Conservation (phyloP, 1,284 basidiomycete genomes). For the Ceratobasidium sp. region DNA sequence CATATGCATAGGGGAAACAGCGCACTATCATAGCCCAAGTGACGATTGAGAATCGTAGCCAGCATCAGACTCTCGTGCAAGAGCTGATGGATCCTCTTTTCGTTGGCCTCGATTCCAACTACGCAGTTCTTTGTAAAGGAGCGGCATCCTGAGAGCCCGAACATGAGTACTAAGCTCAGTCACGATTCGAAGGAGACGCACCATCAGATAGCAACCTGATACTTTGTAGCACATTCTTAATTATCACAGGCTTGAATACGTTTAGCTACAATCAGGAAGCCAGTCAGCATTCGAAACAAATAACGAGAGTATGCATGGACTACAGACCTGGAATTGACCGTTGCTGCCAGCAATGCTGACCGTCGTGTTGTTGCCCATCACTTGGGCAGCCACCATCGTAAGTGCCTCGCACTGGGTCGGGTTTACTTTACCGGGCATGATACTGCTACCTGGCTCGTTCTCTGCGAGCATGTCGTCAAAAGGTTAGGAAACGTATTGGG, state of each 20-base stretch:
- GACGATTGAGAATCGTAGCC: conserved; percentile 93
- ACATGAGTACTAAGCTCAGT: not conserved
- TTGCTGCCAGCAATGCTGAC: conserved; percentile 94
- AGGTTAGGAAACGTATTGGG: no score
- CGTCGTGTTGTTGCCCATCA: conserved; percentile 97
- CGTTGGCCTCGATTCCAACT: conserved; percentile 95
- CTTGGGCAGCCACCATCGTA: conserved; percentile 99
- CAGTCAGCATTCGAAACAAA: not conserved
- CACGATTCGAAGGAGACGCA: conserved; percentile 54
- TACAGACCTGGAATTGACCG: conserved; percentile 93
- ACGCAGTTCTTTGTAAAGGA: conserved; percentile 98
- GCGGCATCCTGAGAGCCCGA: conserved; percentile 69
- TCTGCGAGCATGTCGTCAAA: conserved; percentile 61
- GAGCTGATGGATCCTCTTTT: conserved; percentile 89
- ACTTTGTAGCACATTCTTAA: conserved; percentile 97
- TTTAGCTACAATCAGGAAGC: conserved; percentile 73
- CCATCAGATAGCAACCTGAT: conserved; percentile 96
- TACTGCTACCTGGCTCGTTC: conserved; percentile 99
- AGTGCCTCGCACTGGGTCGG: conserved; percentile 99
- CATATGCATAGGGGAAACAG: conserved; percentile 50
- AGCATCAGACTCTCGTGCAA: conserved; percentile 97
- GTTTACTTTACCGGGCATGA: conserved; percentile 99
- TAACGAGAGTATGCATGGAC: not conserved
- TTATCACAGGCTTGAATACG: conserved; percentile 99
- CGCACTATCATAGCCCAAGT: conserved; percentile 95